Evolutionary conservation across 1,139 yeast genomes (phyloP), one percentile per base, ranked within the genome.

Genomic region (Yamadazyma atmosphaerica): DNA sequence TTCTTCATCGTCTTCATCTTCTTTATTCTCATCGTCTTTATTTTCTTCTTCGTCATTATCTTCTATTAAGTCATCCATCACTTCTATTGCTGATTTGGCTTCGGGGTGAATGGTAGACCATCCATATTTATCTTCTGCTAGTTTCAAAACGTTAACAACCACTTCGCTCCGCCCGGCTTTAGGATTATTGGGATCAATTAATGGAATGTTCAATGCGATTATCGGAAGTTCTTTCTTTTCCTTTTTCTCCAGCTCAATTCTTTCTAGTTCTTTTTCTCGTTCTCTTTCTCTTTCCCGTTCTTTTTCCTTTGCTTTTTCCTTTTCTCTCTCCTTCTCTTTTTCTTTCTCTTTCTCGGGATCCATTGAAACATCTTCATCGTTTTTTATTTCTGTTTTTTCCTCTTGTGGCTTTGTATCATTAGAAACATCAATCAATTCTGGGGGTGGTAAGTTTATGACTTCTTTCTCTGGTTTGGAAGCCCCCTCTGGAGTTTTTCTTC

Each of bases 91-190:
- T 30, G 80, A 68, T 41, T 74, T 74, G 2, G 84, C 83, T 50
- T 77, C 79, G 9, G 87, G 95, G 53, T 82, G 94, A 39, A 86
- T 67, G 3, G 74, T 76, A 16, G 81, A 79, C 77, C 83, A 84
- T 2, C 96, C 96, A 59, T 87, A 89, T 59, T 86, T 86, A 38
- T 86, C 90, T 55, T 89, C 96, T 3, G 95, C 86, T 41, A 88
- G 63, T 50, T 83, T 81, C 53, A 84, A 64, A 27, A 90, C 88
- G 53, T 90, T 92, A 46, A 89, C 75, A 1, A 85, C 81, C 2
- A 86, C 88, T 53, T 82, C 86, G 1, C 86, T 76, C 44, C 79
- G 78, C 13, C 85, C 87, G 7, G 83, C 81, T 36, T 73, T 64
- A 25, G 81, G 81, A 25, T 72, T 63, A 19, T 65, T 57, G 9